phyloP scores from a whole-genome alignment of 2,329 filamentous ascomycete species.

The Dactylonectria estremocensis region DNA sequence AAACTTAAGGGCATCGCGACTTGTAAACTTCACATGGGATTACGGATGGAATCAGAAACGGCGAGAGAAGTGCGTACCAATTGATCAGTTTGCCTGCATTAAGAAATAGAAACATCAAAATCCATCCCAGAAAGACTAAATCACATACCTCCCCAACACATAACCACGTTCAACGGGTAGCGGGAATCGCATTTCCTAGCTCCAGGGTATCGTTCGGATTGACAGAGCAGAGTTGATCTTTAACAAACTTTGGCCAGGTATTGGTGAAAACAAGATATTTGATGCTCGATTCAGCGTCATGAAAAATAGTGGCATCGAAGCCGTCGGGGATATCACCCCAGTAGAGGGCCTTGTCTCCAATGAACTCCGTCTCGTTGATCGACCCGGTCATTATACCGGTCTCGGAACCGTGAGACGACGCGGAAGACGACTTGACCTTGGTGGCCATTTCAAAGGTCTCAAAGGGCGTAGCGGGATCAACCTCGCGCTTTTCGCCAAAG shows the following conservation, averaged over 20 bases:
- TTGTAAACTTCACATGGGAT: too few species aligned
- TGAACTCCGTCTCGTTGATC: conserved; percentile 28
- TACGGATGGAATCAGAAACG: too few species aligned
- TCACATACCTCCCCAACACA: too few species aligned
- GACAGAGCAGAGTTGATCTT: conserved; percentile 45
- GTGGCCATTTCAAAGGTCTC: conserved; percentile 36
- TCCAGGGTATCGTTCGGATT: too few species aligned
- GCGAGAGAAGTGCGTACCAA: too few species aligned
- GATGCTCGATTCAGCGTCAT: conserved; percentile 71
- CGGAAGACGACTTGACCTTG: conserved; percentile 42
- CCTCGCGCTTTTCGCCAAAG: conserved; percentile 56
- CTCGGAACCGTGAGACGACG: conserved; percentile 16
- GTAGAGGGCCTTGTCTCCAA: conserved; percentile 51
- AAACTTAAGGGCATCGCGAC: too few species aligned
- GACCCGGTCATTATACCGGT: conserved; percentile 31
- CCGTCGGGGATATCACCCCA: conserved; percentile 62
- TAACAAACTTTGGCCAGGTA: conserved; percentile 76
- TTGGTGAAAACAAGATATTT: conserved; percentile 76
- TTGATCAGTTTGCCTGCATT: too few species aligned
- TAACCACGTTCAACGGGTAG: too few species aligned
- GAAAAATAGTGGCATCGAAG: conserved; percentile 71
- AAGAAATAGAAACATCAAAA: too few species aligned
- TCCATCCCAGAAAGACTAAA: too few species aligned
- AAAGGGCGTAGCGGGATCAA: conserved; percentile 63
- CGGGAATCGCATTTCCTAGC: too few species aligned